Percentiles rank a stretch among this genome's conserved stretches.
These are phyloP conservation scores for Russula griseocarnosa DNA, from an alignment of 768 basidiomycete species.

Conservation along the genomic window DNA sequence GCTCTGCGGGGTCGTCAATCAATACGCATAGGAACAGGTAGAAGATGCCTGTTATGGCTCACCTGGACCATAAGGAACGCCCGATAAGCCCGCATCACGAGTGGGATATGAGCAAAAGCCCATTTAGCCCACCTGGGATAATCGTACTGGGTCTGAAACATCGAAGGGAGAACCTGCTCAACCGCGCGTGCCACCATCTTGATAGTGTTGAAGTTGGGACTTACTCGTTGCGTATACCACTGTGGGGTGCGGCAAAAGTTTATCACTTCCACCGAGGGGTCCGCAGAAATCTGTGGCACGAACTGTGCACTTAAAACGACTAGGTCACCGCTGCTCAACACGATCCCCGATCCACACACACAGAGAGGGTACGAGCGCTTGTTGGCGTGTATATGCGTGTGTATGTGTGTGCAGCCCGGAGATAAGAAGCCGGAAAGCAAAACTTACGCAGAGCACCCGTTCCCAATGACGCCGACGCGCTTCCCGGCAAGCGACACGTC, in stretches of 20 bases:
- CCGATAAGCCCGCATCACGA: conserved; percentile 47
- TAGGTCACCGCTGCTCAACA: neutral
- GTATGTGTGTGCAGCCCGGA: neutral
- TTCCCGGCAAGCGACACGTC: conserved; percentile 50
- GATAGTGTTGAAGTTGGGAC: conserved; percentile 26
- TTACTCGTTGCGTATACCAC: conserved; percentile 53
- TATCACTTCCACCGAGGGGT: conserved; percentile 47
- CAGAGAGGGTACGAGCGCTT: neutral
- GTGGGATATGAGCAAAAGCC: conserved; percentile 52
- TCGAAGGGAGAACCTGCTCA: neutral
- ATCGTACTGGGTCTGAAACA: conserved; percentile 36
- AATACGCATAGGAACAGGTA: neutral
- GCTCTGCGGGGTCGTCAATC: conserved; percentile 1
- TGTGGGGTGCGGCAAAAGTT: conserved; percentile 57
- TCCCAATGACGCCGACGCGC: conserved; percentile 58
- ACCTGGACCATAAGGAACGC: conserved; percentile 48
- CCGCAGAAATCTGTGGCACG: conserved; percentile 49
- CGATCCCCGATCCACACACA: neutral
- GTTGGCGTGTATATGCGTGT: neutral
- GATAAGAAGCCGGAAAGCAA: too few relatives aligned
- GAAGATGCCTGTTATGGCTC: conserved; percentile 21
- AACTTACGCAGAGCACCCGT: conserved; percentile 53
- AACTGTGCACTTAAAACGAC: conserved; percentile 50
- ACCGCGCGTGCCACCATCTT: neutral
- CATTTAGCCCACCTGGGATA: conserved; percentile 48